These are phyloP conservation scores for Leishmania turanica DNA, from an alignment of 208 protist genomes.

Conservation along the genomic window DNA sequence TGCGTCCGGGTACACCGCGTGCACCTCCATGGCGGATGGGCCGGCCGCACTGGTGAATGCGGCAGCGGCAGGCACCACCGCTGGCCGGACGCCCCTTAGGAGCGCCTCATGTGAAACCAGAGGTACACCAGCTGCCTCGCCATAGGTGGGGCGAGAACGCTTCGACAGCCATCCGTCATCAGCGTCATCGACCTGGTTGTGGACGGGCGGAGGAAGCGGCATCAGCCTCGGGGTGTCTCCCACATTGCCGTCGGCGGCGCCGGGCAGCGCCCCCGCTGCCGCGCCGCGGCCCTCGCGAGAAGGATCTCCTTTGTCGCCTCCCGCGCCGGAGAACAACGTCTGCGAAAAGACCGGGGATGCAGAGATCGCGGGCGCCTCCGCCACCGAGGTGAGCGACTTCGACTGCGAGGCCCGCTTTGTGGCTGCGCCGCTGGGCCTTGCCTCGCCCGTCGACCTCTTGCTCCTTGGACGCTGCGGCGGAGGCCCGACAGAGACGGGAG, in stretches of 20 bases:
- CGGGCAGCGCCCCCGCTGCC: neutral
- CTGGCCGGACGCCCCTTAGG: slow-evolving; percentile 15
- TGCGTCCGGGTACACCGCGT: slow-evolving; percentile 13
- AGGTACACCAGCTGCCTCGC: slow-evolving; percentile 1
- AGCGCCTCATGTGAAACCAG: slow-evolving; percentile 26
- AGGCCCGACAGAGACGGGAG: slow-evolving; percentile 1
- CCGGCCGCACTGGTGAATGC: neutral
- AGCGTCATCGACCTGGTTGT: neutral
- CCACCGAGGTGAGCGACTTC: neutral
- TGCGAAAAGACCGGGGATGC: neutral
- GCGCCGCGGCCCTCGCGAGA: neutral
- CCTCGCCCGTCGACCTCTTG: neutral
- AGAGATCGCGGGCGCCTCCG: neutral
- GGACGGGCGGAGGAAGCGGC: slow-evolving; percentile 8
- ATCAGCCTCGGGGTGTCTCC: slow-evolving; percentile 2
- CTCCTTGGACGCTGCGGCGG: slow-evolving; percentile 2
- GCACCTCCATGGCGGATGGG: slow-evolving; percentile 2
- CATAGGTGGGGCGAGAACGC: neutral
- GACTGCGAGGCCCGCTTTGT: neutral
- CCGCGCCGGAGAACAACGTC: neutral
- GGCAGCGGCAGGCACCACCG: neutral
- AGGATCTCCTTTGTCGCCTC: neutral
- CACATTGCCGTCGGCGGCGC: neutral
- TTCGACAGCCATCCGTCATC: neutral
- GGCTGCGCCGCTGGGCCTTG: neutral